Evolutionary conservation across 2,329 filamentous ascomycete genomes (phyloP).

Genomic region (Pseudogymnoascus sp.): DNA sequence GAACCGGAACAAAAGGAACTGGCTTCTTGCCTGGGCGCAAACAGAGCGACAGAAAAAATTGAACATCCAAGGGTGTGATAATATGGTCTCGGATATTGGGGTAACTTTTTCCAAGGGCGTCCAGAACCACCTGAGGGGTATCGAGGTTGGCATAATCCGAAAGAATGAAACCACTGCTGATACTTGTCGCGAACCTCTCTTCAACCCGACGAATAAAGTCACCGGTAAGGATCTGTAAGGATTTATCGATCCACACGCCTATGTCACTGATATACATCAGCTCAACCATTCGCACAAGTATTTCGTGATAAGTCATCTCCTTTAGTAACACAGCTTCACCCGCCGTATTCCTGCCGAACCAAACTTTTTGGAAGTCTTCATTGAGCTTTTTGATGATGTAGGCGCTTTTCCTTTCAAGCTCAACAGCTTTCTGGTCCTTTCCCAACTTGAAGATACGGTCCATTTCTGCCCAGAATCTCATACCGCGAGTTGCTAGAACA

Average conservation of each 20-base stretch:
- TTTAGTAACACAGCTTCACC: constrained; percentile 80
- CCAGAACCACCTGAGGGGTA: constrained; percentile 68
- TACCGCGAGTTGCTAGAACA: constrained; percentile 93
- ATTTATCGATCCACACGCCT: constrained; percentile 82
- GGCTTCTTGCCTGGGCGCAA: constrained; percentile 84
- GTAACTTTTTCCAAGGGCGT: constrained; percentile 73
- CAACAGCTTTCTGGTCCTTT: too few relatives aligned
- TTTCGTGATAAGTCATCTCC: constrained; percentile 91
- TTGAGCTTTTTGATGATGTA: constrained; percentile 95
- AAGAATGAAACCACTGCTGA: constrained; percentile 69
- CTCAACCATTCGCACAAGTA: constrained; percentile 78
- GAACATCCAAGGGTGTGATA: constrained; percentile 96
- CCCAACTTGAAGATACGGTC: constrained; percentile 83
- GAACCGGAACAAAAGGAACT: constrained; percentile 83
- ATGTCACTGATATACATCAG: constrained; percentile 89
- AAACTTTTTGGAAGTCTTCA: constrained; percentile 93
- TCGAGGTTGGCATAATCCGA: constrained; percentile 86
- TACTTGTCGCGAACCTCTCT: constrained; percentile 76
- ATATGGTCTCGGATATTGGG: constrained; percentile 82
- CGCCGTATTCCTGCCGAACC: constrained; percentile 80
- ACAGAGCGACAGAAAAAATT: constrained; percentile 91
- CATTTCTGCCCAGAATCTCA: constrained; percentile 97
- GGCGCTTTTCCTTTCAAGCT: constrained; percentile 73
- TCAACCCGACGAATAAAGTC: constrained; percentile 96
- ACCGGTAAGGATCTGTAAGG: constrained; percentile 73